Conservation (phyloP, 164 flowering plant species). For the Hamamelis virginiana region DNA sequence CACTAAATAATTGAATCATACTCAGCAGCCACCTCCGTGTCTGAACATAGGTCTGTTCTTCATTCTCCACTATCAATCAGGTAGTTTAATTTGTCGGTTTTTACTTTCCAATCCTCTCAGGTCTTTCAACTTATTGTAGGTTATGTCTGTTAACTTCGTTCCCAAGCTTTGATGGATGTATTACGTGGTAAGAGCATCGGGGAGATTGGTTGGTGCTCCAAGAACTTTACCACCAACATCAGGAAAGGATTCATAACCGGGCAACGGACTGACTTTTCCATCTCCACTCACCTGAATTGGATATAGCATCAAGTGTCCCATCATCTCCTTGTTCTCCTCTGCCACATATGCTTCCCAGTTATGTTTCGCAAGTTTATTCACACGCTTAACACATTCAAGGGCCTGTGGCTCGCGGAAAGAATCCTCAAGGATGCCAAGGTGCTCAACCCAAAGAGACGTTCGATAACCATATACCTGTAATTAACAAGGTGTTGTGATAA, state of each 20-base stretch:
- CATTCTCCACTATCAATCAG: too few relatives aligned
- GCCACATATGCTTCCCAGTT: slow-evolving; percentile 53
- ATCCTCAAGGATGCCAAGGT: slow-evolving; percentile 50
- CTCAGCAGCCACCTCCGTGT: neutral
- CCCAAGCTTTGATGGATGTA: neutral
- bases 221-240: slow-evolving; percentile 82
- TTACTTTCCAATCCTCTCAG: neutral
- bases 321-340: slow-evolving; percentile 38
- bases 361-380: slow-evolving; percentile 41
- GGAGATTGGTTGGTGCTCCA: slow-evolving; percentile 67
- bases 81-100: neutral
- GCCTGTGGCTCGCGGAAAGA: slow-evolving; percentile 43
- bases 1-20: neutral
- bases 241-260: slow-evolving; percentile 62
- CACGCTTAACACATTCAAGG: slow-evolving; percentile 44
- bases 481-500: neutral
- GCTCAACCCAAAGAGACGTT: slow-evolving; percentile 86
- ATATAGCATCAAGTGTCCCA: slow-evolving; percentile 60
- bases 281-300: slow-evolving; percentile 46
- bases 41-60: neutral
- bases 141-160: neutral
- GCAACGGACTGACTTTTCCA: slow-evolving; percentile 57
- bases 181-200: slow-evolving; percentile 73
- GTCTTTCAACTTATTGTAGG: neutral
- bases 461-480: slow-evolving; percentile 72